Evolutionary conservation across 805 yeast species (phyloP).

Genomic region (Candida ponderosae): DNA sequence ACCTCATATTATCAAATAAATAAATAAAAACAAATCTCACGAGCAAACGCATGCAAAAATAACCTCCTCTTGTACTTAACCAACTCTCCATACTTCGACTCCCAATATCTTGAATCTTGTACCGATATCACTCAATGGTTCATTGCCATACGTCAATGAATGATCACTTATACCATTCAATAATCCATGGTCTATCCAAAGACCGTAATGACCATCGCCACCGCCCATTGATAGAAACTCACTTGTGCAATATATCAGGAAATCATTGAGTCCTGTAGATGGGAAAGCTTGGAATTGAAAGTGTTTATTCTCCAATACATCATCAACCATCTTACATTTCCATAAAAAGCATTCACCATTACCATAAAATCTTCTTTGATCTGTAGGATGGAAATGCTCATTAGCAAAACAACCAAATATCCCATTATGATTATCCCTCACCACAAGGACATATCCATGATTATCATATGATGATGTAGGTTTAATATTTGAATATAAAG

Average conservation of each 20-base stretch:
- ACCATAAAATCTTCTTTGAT: constrained; percentile 72
- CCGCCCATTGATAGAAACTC: constrained; percentile 81
- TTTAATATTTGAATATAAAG: constrained; percentile 54
- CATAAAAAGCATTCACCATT: constrained; percentile 94
- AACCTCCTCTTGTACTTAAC: constrained; percentile 17
- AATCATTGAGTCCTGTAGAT: constrained; percentile 84
- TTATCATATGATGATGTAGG: constrained; percentile 36
- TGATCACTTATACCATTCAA: constrained; percentile 70
- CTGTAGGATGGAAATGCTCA: constrained; percentile 65
- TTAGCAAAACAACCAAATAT: constrained; percentile 76
- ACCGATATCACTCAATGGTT: constrained; percentile 55
- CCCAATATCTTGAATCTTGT: constrained; percentile 65
- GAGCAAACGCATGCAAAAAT: not conserved
- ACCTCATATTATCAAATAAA: not conserved
- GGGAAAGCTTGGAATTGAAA: constrained; percentile 70
- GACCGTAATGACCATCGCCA: constrained; percentile 87
- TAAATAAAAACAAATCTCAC: not conserved
- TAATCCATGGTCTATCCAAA: constrained; percentile 76
- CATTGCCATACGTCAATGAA: constrained; percentile 87
- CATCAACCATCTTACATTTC: constrained; percentile 46
- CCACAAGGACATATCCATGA: constrained; percentile 67
- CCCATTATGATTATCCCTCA: constrained; percentile 56
- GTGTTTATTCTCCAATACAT: constrained; percentile 3
- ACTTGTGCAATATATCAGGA: constrained; percentile 72
- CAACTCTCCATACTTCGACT: constrained; percentile 81